Conservation (phyloP, 371 early-diverging fungal genomes). For the Chytridium lagenaria region DNA sequence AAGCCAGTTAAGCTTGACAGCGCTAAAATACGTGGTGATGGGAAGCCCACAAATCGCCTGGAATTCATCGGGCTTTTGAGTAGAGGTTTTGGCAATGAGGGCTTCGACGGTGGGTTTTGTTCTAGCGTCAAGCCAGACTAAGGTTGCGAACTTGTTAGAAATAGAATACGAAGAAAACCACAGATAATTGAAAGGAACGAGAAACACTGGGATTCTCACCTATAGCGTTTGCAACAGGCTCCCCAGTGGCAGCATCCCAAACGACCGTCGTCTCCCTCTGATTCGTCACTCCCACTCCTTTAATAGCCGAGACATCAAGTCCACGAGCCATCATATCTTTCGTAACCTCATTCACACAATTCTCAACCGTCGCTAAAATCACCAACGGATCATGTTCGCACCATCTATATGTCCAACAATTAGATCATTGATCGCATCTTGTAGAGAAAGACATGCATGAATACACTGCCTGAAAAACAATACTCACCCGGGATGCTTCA, state of each 20-base stretch:
- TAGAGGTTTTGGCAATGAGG: slow-evolving; percentile 62
- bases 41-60: slow-evolving; percentile 81
- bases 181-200: neutral
- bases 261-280: slow-evolving; percentile 93
- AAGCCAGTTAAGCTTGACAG: slow-evolving; percentile 92
- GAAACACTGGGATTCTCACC: slow-evolving; percentile 26
- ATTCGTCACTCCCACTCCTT: slow-evolving; percentile 92
- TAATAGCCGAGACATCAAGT: slow-evolving; percentile 62
- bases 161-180: neutral
- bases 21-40: slow-evolving; percentile 93
- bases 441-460: neutral
- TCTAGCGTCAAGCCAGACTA: slow-evolving; percentile 92
- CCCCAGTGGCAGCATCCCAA: slow-evolving; percentile 88
- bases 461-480: neutral
- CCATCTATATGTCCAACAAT: slow-evolving; percentile 64
- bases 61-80: slow-evolving; percentile 58
- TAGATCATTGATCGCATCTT: neutral
- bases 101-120: slow-evolving; percentile 76
- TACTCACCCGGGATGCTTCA: slow-evolving; percentile 79
- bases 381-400: slow-evolving; percentile 88
- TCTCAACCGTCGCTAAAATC: slow-evolving; percentile 72
- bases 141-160: neutral
- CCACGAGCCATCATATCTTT: slow-evolving; percentile 71
- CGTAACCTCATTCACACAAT: slow-evolving; percentile 73
- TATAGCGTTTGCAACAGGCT: slow-evolving; percentile 86